Evolutionary conservation across 2,329 filamentous ascomycete species (phyloP), one percentile per base, ranked within the genome.

Genomic region (Aspergillus carbonarius): DNA sequence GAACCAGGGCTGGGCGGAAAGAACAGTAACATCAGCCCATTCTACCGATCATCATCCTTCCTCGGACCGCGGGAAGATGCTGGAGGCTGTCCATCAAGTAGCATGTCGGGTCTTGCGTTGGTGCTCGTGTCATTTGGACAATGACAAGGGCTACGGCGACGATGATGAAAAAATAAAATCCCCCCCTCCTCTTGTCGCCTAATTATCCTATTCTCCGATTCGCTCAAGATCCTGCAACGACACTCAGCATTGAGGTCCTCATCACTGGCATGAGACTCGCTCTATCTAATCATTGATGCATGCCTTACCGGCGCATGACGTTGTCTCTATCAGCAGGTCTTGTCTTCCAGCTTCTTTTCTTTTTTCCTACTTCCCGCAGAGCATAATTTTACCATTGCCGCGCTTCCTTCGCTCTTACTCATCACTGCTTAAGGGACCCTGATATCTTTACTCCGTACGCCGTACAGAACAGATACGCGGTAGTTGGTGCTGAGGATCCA

Each of bases 121-220:
- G 25, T 56, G 13, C 25, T 25, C 42, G 27, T 27, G 42, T 30
- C 42, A 30, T 18, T 23, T 13, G 20, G 23, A 47, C 30, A 13
- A 47, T 4, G 35, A 40, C n/a, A 40, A 32, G 30, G 9, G 30
- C 30, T 40, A 40, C 37, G 30, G 10, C 18, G 9, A 50, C n/a
- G 20, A n/a, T n/a, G 15, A 10, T 18, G n/a, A n/a, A 18, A 12
- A 10, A n/a, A 20, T 18, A 23, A 23, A 39, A n/a, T n/a, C n/a
- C n/a, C n/a, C 20, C 20, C 27, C 18, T 6, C 15, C 37, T 15
- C 30, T 30, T 34, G 47, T 62, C 57, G 55, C 54, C 56, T 60
- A 49, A 51, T 20, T 47, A 17, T 17, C 7, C 25, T 54, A 60
- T 48, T 55, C 27, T 56, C 60, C 55, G 58, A 56, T 54, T 58